A percentile compares a stretch with the other conserved stretches of the same genome.
These are phyloP conservation scores for Penicillium sp. DNA, from an alignment of 2,329 filamentous ascomycete genomes.

Conservation along the genomic window DNA sequence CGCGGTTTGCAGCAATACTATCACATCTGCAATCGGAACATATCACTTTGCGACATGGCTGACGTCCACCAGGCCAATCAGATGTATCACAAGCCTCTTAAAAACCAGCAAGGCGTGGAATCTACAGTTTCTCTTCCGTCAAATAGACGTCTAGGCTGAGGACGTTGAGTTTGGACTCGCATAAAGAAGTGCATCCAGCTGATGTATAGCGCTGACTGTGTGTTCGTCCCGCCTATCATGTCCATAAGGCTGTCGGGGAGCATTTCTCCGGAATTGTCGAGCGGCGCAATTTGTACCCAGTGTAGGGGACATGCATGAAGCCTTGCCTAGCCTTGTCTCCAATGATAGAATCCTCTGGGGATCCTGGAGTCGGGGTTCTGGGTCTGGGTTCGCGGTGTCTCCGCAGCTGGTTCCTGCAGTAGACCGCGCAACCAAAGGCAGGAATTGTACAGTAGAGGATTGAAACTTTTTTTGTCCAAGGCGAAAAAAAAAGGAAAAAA, in stretches of 20 bases:
- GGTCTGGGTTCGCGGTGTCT: slow-evolving; percentile 18
- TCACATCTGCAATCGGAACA: slow-evolving; percentile 31
- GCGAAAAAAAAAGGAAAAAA: slow-evolving; percentile 1
- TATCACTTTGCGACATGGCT: slow-evolving; percentile 28
- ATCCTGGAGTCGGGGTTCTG: neutral
- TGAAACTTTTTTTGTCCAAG: neutral
- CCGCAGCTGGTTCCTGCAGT: slow-evolving; percentile 43
- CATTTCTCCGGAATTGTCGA: neutral
- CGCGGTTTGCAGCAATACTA: slow-evolving; percentile 13
- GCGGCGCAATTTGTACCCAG: neutral
- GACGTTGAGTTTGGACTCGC: neutral
- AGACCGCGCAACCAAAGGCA: slow-evolving; percentile 29
- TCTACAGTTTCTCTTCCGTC: neutral
- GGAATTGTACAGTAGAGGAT: neutral
- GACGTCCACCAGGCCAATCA: slow-evolving; percentile 20
- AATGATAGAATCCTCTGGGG: neutral
- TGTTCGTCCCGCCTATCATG: neutral
- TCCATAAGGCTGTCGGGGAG: neutral
- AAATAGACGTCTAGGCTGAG: neutral
- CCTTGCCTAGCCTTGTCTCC: slow-evolving; percentile 1
- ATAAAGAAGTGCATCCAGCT: neutral
- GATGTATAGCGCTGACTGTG: neutral
- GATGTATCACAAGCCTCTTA: slow-evolving; percentile 19
- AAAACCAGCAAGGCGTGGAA: neutral
- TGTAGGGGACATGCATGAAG: neutral